Conservation (phyloP, 345 rosid species). For the Brassica cretica region DNA sequence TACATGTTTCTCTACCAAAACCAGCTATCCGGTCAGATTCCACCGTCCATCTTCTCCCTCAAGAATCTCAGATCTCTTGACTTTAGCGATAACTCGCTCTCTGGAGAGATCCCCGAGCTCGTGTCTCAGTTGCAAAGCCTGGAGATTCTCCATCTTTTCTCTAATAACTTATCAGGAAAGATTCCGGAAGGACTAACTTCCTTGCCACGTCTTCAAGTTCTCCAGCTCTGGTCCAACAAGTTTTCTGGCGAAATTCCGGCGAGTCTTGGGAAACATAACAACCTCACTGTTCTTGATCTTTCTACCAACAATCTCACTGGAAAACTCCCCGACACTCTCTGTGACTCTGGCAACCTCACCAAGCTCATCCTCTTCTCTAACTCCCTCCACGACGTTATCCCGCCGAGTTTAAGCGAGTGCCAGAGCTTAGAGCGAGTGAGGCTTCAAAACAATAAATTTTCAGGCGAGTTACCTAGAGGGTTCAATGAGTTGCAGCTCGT, state of each 20-base stretch:
- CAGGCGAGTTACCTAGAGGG: slow-evolving; percentile 53
- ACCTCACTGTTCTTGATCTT: slow-evolving; percentile 77
- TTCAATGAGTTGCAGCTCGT: slow-evolving; percentile 60
- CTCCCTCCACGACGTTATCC: slow-evolving; percentile 61
- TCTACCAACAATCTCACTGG: slow-evolving; percentile 80
- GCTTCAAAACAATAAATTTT: slow-evolving; percentile 64
- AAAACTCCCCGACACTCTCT: slow-evolving; percentile 59
- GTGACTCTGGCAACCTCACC: slow-evolving; percentile 64
- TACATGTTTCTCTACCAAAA: slow-evolving; percentile 82
- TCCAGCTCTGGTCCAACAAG: slow-evolving; percentile 85
- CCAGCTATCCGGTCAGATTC: slow-evolving; percentile 63
- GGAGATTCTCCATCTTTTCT: slow-evolving; percentile 86
- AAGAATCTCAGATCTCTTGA: slow-evolving; percentile 66
- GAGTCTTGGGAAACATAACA: slow-evolving; percentile 59
- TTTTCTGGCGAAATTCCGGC: slow-evolving; percentile 70
- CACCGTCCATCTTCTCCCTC: slow-evolving; percentile 56
- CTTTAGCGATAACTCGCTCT: slow-evolving; percentile 68
- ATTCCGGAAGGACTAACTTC: slow-evolving; percentile 60
- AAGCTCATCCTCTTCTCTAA: slow-evolving; percentile 90
- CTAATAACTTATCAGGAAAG: slow-evolving; percentile 65
- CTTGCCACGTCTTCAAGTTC: slow-evolving; percentile 74
- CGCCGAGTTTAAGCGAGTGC: slow-evolving; percentile 54
- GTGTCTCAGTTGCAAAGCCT: slow-evolving; percentile 53
- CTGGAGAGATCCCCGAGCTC: slow-evolving; percentile 72
- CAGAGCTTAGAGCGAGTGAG: slow-evolving; percentile 67